These are phyloP conservation scores for Apiospora aurea DNA, from an alignment of 2,329 filamentous ascomycete genomes.

Conservation along the genomic window DNA sequence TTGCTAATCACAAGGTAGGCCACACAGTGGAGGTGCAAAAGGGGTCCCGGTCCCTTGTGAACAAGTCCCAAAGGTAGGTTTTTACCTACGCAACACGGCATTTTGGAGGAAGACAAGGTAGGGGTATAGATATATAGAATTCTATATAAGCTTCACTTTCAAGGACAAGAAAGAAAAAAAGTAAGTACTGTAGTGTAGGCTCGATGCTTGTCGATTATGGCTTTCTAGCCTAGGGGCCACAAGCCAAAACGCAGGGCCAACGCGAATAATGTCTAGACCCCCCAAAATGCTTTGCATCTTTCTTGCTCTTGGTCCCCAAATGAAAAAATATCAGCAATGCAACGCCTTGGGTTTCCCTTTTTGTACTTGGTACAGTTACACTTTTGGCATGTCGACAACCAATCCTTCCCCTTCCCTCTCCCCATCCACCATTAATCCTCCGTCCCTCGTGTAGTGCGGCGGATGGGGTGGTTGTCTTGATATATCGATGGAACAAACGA, in stretches of 20 bases:
- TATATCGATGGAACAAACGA: background rate
- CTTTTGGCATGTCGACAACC: conserved; percentile 16
- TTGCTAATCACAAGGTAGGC: background rate
- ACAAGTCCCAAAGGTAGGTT: too few relatives aligned
- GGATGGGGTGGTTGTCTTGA: conserved; percentile 3
- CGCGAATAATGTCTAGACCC: background rate
- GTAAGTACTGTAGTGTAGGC: background rate
- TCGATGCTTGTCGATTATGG: background rate
- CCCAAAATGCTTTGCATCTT: background rate
- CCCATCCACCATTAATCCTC: background rate
- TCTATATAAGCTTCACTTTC: background rate
- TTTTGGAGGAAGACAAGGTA: background rate
- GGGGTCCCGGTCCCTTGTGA: too few relatives aligned
- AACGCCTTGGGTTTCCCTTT: conserved; percentile 20
- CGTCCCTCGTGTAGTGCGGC: background rate
- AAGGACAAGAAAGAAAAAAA: background rate
- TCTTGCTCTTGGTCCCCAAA: conserved; percentile 3
- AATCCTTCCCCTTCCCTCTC: background rate
- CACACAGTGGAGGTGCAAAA: too few relatives aligned
- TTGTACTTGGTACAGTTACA: conserved; percentile 23
- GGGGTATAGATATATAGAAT: background rate
- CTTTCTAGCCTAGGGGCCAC: background rate
- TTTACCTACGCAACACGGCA: background rate
- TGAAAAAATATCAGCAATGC: conserved; percentile 15
- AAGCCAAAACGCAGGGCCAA: background rate